A percentile compares a stretch with the other conserved stretches of the same genome.
Conservation (phyloP, 305 asterid species). For the Solanum hybrid region DNA sequence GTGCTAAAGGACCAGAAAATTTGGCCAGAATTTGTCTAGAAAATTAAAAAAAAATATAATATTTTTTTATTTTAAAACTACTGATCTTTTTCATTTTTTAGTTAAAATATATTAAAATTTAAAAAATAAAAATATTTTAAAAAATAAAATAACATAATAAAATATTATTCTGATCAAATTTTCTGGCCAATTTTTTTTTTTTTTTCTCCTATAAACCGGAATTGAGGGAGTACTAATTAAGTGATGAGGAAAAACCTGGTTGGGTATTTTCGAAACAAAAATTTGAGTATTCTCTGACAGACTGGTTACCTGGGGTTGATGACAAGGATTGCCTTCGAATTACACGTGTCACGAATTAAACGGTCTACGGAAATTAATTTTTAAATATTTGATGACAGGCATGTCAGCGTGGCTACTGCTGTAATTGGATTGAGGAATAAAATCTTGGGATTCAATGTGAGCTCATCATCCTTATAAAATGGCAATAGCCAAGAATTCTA, state of each 20-base stretch:
- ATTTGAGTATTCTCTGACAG: not conserved
- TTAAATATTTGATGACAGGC: not conserved
- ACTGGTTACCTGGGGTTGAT: constrained; percentile 2
- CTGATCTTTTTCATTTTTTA: too few relatives aligned
- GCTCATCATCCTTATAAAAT: not conserved
- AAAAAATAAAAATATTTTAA: too few relatives aligned
- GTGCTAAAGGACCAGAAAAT: too few relatives aligned
- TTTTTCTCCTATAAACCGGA: not conserved
- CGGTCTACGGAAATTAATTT: not conserved
- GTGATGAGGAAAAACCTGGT: constrained; percentile 1
- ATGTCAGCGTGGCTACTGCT: not conserved
- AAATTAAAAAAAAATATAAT: too few relatives aligned
- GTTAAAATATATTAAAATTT: too few relatives aligned
- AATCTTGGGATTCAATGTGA: not conserved
- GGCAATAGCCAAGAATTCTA: not conserved
- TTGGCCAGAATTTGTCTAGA: too few relatives aligned
- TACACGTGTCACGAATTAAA: not conserved
- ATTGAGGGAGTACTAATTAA: not conserved
- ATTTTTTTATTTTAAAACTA: too few relatives aligned
- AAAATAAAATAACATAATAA: too few relatives aligned
- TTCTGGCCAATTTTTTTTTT: too few relatives aligned
- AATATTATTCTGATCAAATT: too few relatives aligned
- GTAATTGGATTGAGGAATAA: constrained; percentile 2
- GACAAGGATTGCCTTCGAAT: not conserved
- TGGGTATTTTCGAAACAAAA: not conserved